These are phyloP conservation scores for Mycogone perniciosa DNA, from an alignment of 2,329 filamentous ascomycete genomes.

Conservation along the genomic window DNA sequence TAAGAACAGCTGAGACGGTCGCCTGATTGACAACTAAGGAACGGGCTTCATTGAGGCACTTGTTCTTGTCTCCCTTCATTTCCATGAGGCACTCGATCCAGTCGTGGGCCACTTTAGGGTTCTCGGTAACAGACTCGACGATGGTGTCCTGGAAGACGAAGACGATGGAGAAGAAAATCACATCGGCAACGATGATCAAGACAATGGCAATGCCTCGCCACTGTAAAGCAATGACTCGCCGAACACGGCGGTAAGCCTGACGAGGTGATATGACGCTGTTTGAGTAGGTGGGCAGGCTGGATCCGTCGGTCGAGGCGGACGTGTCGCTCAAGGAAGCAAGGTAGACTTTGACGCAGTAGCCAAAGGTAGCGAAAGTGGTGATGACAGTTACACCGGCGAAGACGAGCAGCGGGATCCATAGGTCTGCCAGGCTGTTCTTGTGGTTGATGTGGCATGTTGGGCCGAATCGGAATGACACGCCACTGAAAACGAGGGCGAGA, in stretches of 20 bases:
- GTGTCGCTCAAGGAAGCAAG: conserved; percentile 74
- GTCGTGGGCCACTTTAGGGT: conserved; percentile 45
- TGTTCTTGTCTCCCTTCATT: conserved; percentile 48
- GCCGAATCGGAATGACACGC: conserved; percentile 91
- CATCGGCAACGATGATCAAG: conserved; percentile 80
- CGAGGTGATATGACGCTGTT: conserved; percentile 74
- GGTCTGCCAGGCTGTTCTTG: conserved; percentile 69
- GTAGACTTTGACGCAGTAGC: conserved; percentile 93
- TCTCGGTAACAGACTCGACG: conserved; percentile 50
- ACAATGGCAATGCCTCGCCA: conserved; percentile 92
- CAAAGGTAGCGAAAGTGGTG: conserved; percentile 77
- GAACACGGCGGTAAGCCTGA: conserved; percentile 81
- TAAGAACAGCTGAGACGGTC: conserved; percentile 72
- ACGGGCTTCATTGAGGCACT: conserved; percentile 57
- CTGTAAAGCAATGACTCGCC: conserved; percentile 81
- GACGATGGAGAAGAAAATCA: conserved; percentile 87
- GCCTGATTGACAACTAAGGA: conserved; percentile 64
- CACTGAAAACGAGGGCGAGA: conserved; percentile 74
- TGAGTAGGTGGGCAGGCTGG: conserved; percentile 62
- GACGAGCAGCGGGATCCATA: conserved; percentile 83
- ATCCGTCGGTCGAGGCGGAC: conserved; percentile 62
- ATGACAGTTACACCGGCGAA: conserved; percentile 72
- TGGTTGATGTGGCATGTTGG: conserved; percentile 93
- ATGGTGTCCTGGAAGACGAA: conserved; percentile 84
- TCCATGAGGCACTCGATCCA: conserved; percentile 70